Evolutionary conservation across 1,284 basidiomycete genomes (phyloP), one percentile per base, ranked within the genome.

Genomic region (Apiotrichum akiyoshidainum): DNA sequence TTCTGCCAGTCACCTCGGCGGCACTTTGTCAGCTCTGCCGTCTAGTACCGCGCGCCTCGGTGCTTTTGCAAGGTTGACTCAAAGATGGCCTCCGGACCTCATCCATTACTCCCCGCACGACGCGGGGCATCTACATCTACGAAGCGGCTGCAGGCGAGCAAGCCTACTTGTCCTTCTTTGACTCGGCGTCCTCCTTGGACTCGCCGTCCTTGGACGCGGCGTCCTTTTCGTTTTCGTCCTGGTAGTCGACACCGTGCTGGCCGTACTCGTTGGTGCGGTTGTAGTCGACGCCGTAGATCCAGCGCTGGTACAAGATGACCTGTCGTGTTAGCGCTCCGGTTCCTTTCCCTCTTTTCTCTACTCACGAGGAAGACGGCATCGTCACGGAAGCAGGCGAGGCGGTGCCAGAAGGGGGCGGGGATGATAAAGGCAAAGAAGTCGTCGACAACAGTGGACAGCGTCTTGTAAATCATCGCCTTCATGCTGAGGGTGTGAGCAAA

Each of bases 381-480:
- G 79, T 95, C 92, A 62, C 91, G 84, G 79, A 81, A 80, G 61
- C 78, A 80, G 1, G 78, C 77, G 12, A 80, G 65, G 45, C 77
- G 86, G 76, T 97, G 94, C 53, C 97, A 82, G 72, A 88, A 86
- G 17, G 95, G 95, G 94, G 97, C 97, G 80, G 91, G 90, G 80
- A 95, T 92, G 71, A 89, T 90, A 78, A 37, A 45, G 7, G 51
- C 44, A 33, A 93, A 94, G 66, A 95, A 84, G 79, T 96, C 93
- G 78, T 97, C 93, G 35, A 96, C 89, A 55, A 81, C 77, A 8
- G 79, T 79, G 2, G 72, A 74, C 22, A 79, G 80, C 3, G 90
- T 88, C 81, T 96, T 96, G 83, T 91, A 97, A 64, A 94, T 86
- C 88, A 98, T 93, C 5, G 94, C 90, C 78, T 94, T 96, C 86